Percentiles rank a stretch among this genome's conserved stretches.
Evolutionary conservation across 208 protist genomes (phyloP).

Genomic region (Trypanosoma melophagium): DNA sequence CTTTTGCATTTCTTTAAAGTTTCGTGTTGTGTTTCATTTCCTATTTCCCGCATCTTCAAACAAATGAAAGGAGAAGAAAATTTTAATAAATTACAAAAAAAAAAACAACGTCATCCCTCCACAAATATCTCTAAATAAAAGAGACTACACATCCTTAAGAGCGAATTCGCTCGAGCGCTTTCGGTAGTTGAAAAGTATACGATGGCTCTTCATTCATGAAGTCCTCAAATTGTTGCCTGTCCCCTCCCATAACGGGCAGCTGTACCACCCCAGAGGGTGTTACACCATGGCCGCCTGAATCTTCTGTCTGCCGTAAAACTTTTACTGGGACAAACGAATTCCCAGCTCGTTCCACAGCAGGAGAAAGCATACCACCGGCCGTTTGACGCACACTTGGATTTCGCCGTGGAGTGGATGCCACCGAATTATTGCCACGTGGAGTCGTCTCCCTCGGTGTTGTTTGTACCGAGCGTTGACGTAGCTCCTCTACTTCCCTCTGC

Average conservation of each 20-base stretch:
- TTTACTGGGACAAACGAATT: slow-evolving; percentile 12
- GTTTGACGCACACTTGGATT: background rate
- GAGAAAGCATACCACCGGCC: slow-evolving; percentile 13
- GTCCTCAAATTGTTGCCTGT: slow-evolving; percentile 50
- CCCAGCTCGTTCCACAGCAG: slow-evolving; percentile 4
- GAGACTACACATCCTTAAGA: background rate
- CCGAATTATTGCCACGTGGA: background rate
- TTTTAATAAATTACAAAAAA: background rate
- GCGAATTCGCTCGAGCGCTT: slow-evolving; percentile 4
- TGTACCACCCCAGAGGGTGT: background rate
- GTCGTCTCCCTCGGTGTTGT: slow-evolving; percentile 9
- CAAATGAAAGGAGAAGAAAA: too few species aligned
- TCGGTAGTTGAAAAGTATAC: slow-evolving; percentile 45
- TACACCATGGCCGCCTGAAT: too few species aligned
- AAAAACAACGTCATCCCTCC: background rate
- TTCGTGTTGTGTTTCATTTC: too few species aligned
- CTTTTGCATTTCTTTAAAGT: too few species aligned
- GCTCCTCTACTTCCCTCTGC: slow-evolving; percentile 28
- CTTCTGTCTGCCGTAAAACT: background rate
- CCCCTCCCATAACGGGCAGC: background rate
- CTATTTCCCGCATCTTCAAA: too few species aligned
- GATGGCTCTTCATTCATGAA: slow-evolving; percentile 72
- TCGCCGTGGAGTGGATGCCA: slow-evolving; percentile 10
- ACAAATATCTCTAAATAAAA: background rate
- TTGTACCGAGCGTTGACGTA: background rate